These are phyloP conservation scores for Chenopodium berlandieri DNA, from an alignment of 148 eudicot species.

Conservation along the genomic window DNA sequence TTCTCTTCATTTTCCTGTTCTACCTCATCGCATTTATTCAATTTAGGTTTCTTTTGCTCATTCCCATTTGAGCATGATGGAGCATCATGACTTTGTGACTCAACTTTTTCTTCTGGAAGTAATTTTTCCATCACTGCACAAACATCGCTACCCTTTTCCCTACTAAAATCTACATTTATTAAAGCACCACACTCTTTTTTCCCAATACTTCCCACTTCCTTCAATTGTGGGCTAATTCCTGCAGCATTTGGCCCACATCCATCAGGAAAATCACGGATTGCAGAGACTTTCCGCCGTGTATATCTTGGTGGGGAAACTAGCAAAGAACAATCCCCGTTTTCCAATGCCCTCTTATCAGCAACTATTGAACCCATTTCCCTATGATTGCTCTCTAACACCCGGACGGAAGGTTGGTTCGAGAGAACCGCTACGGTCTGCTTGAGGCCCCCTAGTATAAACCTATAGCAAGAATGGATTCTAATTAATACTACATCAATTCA, in stretches of 20 bases:
- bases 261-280: constrained; percentile 66
- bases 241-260: constrained; percentile 61
- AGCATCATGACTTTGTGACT: not conserved
- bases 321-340: constrained; percentile 10
- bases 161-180: not conserved
- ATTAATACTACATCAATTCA: not conserved
- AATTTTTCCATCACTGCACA: constrained; percentile 24
- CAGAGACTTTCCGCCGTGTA: constrained; percentile 24
- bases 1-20: constrained; percentile 16
- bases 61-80: not conserved
- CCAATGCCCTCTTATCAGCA: constrained; percentile 6
- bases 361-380: constrained; percentile 20
- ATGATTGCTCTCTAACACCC: not conserved
- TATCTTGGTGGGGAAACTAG: constrained; percentile 7
- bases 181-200: constrained; percentile 1
- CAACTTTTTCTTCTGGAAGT: constrained; percentile 23
- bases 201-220: not conserved
- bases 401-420: too few relatives aligned
- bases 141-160: constrained; percentile 8
- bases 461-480: not conserved
- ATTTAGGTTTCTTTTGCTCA: not conserved
- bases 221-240: not conserved
- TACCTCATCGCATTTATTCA: not conserved
- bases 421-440: too few relatives aligned
- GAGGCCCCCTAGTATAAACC: too few relatives aligned